Percentiles rank a stretch among this genome's conserved stretches.
These are phyloP conservation scores for Coelastrella sp. DNA, from an alignment of 139 green algal species.

Conservation along the genomic window DNA sequence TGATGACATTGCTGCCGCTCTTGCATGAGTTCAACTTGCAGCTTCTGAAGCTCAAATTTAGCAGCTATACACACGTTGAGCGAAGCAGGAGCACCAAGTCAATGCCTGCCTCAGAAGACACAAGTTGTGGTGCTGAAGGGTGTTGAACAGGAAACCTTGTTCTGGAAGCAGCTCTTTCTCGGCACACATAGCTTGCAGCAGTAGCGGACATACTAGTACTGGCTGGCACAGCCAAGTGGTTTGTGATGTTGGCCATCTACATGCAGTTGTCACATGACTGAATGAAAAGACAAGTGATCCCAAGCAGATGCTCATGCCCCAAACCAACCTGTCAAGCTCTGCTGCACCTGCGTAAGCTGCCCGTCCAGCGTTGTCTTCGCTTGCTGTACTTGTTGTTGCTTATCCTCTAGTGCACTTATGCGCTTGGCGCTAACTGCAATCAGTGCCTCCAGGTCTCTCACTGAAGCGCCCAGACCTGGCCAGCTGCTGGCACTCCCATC, in stretches of 20 bases:
- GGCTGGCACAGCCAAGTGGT: too few species aligned
- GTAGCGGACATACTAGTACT: too few species aligned
- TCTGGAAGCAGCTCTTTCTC: too few species aligned
- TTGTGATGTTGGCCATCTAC: too few species aligned
- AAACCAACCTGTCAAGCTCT: conserved; percentile 9
- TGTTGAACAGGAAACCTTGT: too few species aligned
- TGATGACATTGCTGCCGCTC: neutral
- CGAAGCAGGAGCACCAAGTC: too few species aligned
- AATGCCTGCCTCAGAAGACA: too few species aligned
- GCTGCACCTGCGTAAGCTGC: neutral
- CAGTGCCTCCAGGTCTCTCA: conserved; percentile 23
- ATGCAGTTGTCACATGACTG: too few species aligned
- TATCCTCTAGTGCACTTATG: neutral
- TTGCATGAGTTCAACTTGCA: neutral
- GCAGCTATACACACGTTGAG: too few species aligned
- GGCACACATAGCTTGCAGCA: too few species aligned
- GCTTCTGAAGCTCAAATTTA: neutral
- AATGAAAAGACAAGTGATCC: too few species aligned
- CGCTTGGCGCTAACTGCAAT: neutral
- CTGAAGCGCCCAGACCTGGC: conserved; percentile 12
- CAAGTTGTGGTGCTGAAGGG: too few species aligned
- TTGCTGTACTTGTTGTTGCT: neutral
- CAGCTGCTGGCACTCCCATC: conserved; percentile 30
- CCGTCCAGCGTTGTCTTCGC: neutral
- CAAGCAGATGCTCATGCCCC: neutral